Percentiles rank a stretch among this genome's conserved stretches.
These are phyloP conservation scores for Pseudopyricularia javanii DNA, from an alignment of 2,329 filamentous ascomycete genomes.

Conservation along the genomic window DNA sequence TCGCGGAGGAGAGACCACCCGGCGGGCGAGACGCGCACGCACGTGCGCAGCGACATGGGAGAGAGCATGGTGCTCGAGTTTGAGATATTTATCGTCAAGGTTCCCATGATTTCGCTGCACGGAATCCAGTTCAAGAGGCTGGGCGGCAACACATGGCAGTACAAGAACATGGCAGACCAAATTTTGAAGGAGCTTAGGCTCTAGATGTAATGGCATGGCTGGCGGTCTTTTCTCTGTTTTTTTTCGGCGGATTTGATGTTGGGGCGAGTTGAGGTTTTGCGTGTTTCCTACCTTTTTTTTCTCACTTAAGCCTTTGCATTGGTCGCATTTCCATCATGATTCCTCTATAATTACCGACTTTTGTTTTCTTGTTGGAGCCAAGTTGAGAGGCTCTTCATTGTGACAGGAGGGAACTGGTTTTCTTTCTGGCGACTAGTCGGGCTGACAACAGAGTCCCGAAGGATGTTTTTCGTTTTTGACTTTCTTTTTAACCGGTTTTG, in stretches of 20 bases:
- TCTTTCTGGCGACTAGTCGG: background rate
- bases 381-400: background rate
- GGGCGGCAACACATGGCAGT: slow-evolving; percentile 92
- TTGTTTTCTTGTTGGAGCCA: background rate
- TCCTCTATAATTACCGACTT: background rate
- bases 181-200: slow-evolving; percentile 80
- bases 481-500: too few species aligned
- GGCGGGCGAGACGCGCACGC: slow-evolving; percentile 80
- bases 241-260: too few species aligned
- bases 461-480: background rate
- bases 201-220: too few species aligned
- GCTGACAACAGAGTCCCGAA: background rate
- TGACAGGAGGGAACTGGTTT: background rate
- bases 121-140: slow-evolving; percentile 98
- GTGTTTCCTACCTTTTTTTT: too few species aligned
- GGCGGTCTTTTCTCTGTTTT: background rate
- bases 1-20: slow-evolving; percentile 16
- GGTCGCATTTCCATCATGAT: background rate
- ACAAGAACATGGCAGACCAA: slow-evolving; percentile 95
- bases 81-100: slow-evolving; percentile 96
- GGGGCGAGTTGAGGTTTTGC: too few species aligned
- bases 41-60: slow-evolving; percentile 81
- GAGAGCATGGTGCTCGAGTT: slow-evolving; percentile 77
- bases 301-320: background rate
- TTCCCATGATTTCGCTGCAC: slow-evolving; percentile 81